Conservation (phyloP, 1,284 basidiomycete species). For the Macrocystidia cucumis region DNA sequence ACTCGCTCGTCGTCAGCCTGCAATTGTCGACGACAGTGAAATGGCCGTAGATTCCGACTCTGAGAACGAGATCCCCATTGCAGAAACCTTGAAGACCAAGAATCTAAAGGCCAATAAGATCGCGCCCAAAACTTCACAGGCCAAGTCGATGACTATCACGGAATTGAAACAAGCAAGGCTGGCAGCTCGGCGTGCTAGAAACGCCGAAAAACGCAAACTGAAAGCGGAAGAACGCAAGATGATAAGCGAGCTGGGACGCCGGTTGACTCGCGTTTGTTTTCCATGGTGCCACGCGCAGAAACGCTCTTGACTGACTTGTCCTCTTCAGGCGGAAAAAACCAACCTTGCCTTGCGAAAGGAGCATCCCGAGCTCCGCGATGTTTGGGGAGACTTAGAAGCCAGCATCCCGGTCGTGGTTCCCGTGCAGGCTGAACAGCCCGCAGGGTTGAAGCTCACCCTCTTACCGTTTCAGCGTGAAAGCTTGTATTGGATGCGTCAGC, state of each 20-base stretch:
- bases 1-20: conserved; percentile 21
- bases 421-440: conserved; percentile 71
- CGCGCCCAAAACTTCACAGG: conserved; percentile 14
- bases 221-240: conserved; percentile 45
- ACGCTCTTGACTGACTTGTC: conserved; percentile 5
- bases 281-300: background rate
- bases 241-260: conserved; percentile 52
- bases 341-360: conserved; percentile 54
- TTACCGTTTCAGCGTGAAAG: conserved; percentile 89
- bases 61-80: conserved; percentile 14
- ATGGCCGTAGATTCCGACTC: conserved; percentile 16
- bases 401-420: conserved; percentile 61
- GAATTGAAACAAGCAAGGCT: conserved; percentile 20
- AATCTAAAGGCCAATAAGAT: conserved; percentile 26
- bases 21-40: conserved; percentile 22
- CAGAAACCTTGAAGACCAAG: conserved; percentile 15
- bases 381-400: conserved; percentile 84
- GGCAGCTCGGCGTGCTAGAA: conserved; percentile 19
- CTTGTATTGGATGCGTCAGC: conserved; percentile 92
- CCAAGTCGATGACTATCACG: conserved; percentile 29
- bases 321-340: conserved; percentile 65
- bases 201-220: conserved; percentile 21
- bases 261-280: conserved; percentile 38
- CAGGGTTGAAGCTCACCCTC: conserved; percentile 66
- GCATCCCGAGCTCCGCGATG: conserved; percentile 74